Evolutionary conservation across 2,329 filamentous ascomycete species (phyloP).

Genomic region (Fusarium sp.): DNA sequence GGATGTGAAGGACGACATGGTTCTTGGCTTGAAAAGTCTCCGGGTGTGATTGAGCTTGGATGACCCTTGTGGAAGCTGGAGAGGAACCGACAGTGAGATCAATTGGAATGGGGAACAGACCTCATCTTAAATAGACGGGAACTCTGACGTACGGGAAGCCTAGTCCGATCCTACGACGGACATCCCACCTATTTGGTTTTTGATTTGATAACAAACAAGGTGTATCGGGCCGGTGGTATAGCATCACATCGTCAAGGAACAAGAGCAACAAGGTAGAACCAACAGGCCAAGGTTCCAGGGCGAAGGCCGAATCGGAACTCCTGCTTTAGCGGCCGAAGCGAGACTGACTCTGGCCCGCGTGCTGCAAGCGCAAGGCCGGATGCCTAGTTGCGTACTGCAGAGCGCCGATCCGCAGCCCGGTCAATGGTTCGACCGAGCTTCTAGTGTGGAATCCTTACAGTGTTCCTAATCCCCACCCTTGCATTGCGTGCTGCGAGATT

Average conservation of each 20-base stretch:
- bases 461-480: neutral
- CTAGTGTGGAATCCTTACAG: neutral
- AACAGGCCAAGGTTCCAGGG: neutral
- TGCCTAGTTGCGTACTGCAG: conserved; percentile 21
- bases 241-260: conserved; percentile 3
- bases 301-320: conserved; percentile 1
- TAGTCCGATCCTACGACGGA: neutral
- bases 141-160: neutral
- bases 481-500: neutral
- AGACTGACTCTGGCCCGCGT: neutral
- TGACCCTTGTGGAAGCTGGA: neutral
- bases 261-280: neutral
- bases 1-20: conserved; percentile 24
- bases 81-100: neutral
- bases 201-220: conserved; percentile 28
- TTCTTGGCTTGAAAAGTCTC: conserved; percentile 1
- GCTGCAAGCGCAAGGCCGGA: neutral
- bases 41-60: neutral
- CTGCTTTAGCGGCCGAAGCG: neutral
- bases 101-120: neutral
- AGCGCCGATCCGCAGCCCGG: conserved; percentile 14
- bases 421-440: conserved; percentile 9
- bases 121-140: conserved; percentile 19
- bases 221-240: conserved; percentile 1
- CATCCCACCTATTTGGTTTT: conserved; percentile 25